Base-by-base conservation (phyloP, 805 yeast genomes). In the Suhomyces vadensis region DNA sequence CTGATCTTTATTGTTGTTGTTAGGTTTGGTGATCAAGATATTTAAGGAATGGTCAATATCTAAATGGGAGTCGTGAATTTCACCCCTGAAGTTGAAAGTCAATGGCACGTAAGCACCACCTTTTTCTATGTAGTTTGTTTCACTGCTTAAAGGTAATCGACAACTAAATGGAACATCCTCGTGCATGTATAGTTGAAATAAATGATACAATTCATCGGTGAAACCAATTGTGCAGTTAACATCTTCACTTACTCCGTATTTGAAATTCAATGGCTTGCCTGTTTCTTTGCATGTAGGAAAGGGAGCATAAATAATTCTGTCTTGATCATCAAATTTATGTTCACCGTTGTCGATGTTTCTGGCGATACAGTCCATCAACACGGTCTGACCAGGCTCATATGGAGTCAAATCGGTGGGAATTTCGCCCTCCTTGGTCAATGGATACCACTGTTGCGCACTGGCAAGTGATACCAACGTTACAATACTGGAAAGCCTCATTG, bases 131-230 rank as follows among this genome's bases (percentile, higher is more conserved):
- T 69, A 65, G 43, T 69, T 64, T 27, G 66, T 66, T 38, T 67
- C 73, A 14, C 75, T 64, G 46, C 74, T 67, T 37, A 79, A 60
- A 3, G 86, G 85, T 7, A 83, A 52, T 43, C 84, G 69, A 60
- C 94, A 86, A 37, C 85, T 75, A 57, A 82, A 79, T 22, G 94
- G 94, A 6, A 77, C 81, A 58, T 86, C 94, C 57, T 85, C 85
- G 60, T 86, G 94, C 35, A 86, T 67, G 58, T 85, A 85, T 37
- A 85, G 67, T 64, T 86, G 92, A 61, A 86, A 83, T 46, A 85
- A 59, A 56, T 86, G 94, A 57, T 77, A 86, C 31, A 80, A 55
- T 51, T 82, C 84, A 60, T 86, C 92, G 10, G 77, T 71, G 39
- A 86, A 73, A 5, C 64, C 64, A 20, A 86, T 65, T 2, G 91